phyloP scores from a whole-genome alignment of 495 filamentous ascomycete genomes.

The Cercophora scortea region DNA sequence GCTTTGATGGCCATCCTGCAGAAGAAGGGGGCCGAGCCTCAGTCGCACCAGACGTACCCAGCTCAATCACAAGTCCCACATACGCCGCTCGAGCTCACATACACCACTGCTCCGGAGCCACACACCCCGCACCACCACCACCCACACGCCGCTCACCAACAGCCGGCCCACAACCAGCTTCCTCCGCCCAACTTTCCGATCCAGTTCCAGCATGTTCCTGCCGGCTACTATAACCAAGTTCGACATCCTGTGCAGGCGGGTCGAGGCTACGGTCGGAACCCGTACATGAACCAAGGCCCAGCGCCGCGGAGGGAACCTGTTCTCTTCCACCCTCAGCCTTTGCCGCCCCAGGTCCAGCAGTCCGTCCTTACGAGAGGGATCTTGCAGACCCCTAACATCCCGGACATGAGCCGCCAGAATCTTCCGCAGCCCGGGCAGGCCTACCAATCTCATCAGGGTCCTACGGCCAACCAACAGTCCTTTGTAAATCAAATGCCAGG shows the following conservation, averaged over 20 bases:
- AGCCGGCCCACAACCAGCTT: conserved; percentile 26
- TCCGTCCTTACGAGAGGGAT: conserved; percentile 28
- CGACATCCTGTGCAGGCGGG: conserved; percentile 11
- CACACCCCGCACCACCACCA: conserved; percentile 33
- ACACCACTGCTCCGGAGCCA: conserved; percentile 23
- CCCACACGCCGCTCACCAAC: conserved; percentile 30
- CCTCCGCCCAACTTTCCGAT: conserved; percentile 38
- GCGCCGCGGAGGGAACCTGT: conserved; percentile 29
- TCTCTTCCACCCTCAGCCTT: conserved; percentile 45
- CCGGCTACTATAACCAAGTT: conserved; percentile 9
- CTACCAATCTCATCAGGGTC: conserved; percentile 27
- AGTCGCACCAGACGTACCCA: neutral
- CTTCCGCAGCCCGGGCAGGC: conserved; percentile 1
- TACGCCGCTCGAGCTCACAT: conserved; percentile 36
- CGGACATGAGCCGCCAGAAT: conserved; percentile 19
- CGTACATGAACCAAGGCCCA: conserved; percentile 15
- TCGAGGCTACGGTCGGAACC: conserved; percentile 18
- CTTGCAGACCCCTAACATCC: conserved; percentile 18
- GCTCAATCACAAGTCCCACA: conserved; percentile 17
- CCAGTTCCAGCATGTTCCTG: conserved; percentile 13
- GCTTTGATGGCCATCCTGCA: conserved; percentile 27
- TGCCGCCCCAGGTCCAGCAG: conserved; percentile 44
- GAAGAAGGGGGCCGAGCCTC: conserved; percentile 8
- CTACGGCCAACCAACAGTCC: conserved; percentile 17
- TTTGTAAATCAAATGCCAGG: neutral